Base-by-base conservation (phyloP, 129 eudicot genomes). In the Deinandra increscens region DNA sequence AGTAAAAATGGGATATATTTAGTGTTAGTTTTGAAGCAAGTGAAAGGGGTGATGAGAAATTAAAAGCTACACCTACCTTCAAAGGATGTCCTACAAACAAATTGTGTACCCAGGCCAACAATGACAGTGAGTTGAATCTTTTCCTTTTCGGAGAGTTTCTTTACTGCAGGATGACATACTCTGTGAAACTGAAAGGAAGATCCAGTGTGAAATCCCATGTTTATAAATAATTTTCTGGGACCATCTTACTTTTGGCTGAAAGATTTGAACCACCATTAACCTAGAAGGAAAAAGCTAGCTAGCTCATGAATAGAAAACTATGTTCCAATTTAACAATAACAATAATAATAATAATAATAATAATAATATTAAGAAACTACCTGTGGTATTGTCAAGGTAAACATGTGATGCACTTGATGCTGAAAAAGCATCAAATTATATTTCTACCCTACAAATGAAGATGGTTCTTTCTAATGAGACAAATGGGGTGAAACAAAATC, bases 221-320 rank as follows among this genome's bases (percentile, higher is more conserved):
- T 76, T 58, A 74, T 83, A 89, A 36, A 60, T 31, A 42, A 93
- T 64, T 60, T 87, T 93, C 61, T 93, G 95, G 7, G 97, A 89
- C 97, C 95, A 93, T 68, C 80, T 81, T 38, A 84, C 75, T n/a
- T 81, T 76, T 89, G 61, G 87, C 75, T 5, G 85, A 84, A 68
- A 93, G 60, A 80, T 89, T 84, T 64, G 92, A 81, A 49, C 99
- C 99, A 20, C 99, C 99, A 39, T 93, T 95, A 62, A 93, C 80
- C 98, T 93, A n/a, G n/a, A n/a, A n/a, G 80, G 9, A 67, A 5
- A 70, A 19, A 36, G 37, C 26, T 36, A n/a, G n/a, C n/a, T n/a
- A n/a, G n/a, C n/a, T n/a, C n/a, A n/a, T n/a, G n/a, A n/a, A n/a
- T n/a, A n/a, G n/a, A n/a, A n/a, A n/a, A n/a, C n/a, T n/a, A n/a